Base-by-base conservation (phyloP, 371 early-diverging fungal species). In the Mortierella sp. region DNA sequence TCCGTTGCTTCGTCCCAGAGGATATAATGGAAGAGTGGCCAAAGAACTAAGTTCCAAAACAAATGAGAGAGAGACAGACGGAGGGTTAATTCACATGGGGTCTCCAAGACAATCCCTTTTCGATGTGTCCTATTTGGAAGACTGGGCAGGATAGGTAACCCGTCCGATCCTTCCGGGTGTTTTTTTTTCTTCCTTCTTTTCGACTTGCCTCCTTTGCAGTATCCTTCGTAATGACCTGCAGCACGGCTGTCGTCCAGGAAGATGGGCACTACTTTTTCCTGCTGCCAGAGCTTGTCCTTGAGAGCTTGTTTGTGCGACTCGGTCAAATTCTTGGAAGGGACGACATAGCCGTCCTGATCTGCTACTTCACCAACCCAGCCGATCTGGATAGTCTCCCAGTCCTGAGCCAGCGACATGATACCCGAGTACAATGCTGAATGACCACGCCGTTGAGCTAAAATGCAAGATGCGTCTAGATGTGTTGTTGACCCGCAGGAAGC, bases 11-110 rank as follows among this genome's bases (percentile, higher is more conserved):
- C 85, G 39, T 98, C 94, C 89, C 97, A 97, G 56, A 95, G 83
- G 57, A 98, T 90, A 72, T 98, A 98, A 82, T 99, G 99, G 55
- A 99, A 91, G 57, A 99, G 82, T 1, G 99, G 99, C 99, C 99
- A 99, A 12, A 99, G 87, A 54, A 91, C 90, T 91, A 64, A 2
- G 48, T 10, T 9, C 13, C 5, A 8, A 18, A 69, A 41, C 30
- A 67, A 16, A 28, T n/a, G 24, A 46, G 49, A 52, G 24, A 46
- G 49, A 52, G 30, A 28, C 28, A 47, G 21, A 31, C 21, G 1
- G 28, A 5, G 30, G 28, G 34, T 49, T 50, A 43, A 46, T 43
- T 19, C 14, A 19, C 45, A 14, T 43, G 45, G 45, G 45, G n/a
- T n/a, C n/a, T n/a, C n/a, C n/a, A n/a, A n/a, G n/a, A n/a, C n/a